Evolutionary conservation across 768 basidiomycete species (phyloP).

Genomic region (Hysterangium stoloniferum): DNA sequence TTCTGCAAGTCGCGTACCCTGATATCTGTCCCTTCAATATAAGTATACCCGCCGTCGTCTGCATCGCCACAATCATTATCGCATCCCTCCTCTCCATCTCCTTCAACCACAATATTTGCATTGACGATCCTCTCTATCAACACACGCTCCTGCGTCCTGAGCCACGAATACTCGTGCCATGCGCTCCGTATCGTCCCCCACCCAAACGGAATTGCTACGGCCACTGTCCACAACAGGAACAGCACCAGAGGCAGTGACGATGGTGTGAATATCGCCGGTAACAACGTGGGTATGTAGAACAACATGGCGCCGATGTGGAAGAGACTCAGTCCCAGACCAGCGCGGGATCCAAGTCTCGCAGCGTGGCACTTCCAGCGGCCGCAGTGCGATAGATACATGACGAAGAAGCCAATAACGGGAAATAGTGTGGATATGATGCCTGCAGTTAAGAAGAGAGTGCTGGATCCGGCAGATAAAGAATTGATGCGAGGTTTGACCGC

Average conservation of each 20-base stretch:
- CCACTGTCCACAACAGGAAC: slow-evolving; percentile 4
- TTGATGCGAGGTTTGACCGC: slow-evolving; percentile 6
- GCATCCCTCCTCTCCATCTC: neutral
- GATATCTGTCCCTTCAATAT: slow-evolving; percentile 12
- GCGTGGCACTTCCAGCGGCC: slow-evolving; percentile 8
- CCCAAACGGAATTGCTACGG: neutral
- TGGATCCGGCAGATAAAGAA: slow-evolving; percentile 8
- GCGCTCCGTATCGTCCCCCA: slow-evolving; percentile 1
- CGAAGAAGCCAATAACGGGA: slow-evolving; percentile 2
- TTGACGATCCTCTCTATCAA: neutral
- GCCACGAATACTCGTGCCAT: slow-evolving; percentile 1
- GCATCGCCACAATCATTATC: neutral
- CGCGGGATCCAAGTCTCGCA: neutral
- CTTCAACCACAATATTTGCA: slow-evolving; percentile 1
- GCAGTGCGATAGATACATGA: slow-evolving; percentile 1
- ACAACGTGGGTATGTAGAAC: slow-evolving; percentile 6
- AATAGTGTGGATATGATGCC: slow-evolving; percentile 1
- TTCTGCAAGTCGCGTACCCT: slow-evolving; percentile 8
- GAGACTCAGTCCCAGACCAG: slow-evolving; percentile 5
- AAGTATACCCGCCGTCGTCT: slow-evolving; percentile 7
- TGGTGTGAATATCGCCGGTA: neutral
- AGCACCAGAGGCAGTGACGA: neutral
- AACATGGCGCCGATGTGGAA: slow-evolving; percentile 8
- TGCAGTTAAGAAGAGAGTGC: neutral
- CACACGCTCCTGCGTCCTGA: slow-evolving; percentile 5